Conservation (phyloP, 179 eudicot genomes). For the Nepenthes alata region DNA sequence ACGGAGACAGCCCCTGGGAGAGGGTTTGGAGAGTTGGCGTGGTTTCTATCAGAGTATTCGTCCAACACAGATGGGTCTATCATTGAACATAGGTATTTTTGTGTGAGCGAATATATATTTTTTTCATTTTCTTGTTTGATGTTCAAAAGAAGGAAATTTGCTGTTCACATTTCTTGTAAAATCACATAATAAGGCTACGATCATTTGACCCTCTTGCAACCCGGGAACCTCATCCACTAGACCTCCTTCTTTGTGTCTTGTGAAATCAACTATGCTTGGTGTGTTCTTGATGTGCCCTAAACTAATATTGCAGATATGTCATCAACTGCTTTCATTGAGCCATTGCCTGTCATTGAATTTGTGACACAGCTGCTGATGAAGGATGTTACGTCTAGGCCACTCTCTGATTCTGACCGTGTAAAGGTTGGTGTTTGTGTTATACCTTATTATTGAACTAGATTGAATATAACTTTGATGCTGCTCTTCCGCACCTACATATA, state of each 20-base stretch:
- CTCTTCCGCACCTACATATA: no score
- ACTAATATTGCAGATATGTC: slow-evolving; percentile 65
- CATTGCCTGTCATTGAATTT: slow-evolving; percentile 81
- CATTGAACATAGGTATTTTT: slow-evolving; percentile 60
- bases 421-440: slow-evolving; percentile 32
- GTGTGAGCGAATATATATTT: background rate
- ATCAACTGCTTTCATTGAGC: slow-evolving; percentile 93
- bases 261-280: background rate
- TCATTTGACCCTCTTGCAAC: no score
- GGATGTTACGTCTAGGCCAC: slow-evolving; percentile 62
- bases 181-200: no score
- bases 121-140: background rate
- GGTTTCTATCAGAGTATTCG: slow-evolving; percentile 97
- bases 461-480: no score
- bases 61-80: slow-evolving; percentile 96
- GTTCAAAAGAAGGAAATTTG: background rate
- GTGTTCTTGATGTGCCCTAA: background rate
- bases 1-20: slow-evolving; percentile 64
- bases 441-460: background rate
- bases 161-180: background rate
- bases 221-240: no score
- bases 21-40: slow-evolving; percentile 91
- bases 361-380: slow-evolving; percentile 54
- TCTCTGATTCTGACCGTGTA: slow-evolving; percentile 86
- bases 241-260: background rate